These are phyloP conservation scores for Blastobotrys serpentis DNA, from an alignment of 1,139 yeast species.

Conservation along the genomic window DNA sequence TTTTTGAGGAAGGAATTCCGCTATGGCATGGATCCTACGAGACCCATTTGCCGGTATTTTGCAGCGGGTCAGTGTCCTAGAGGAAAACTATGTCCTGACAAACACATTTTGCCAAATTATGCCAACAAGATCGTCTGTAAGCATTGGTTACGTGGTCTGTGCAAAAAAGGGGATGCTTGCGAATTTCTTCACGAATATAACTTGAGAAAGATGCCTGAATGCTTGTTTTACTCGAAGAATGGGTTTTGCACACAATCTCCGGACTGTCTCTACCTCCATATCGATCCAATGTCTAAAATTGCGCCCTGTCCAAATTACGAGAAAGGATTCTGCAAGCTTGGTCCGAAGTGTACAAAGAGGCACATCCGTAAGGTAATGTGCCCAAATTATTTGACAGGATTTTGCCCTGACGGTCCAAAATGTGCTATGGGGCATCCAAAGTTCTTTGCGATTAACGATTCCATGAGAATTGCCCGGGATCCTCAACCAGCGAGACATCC, in stretches of 20 bases:
- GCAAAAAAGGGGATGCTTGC: slow-evolving; percentile 95
- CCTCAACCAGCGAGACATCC: slow-evolving; percentile 23
- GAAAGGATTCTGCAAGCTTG: slow-evolving; percentile 89
- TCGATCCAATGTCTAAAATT: slow-evolving; percentile 83
- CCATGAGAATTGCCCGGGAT: slow-evolving; percentile 41
- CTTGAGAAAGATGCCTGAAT: slow-evolving; percentile 94
- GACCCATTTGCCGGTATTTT: slow-evolving; percentile 83
- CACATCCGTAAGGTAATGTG: slow-evolving; percentile 80
- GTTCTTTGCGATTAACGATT: slow-evolving; percentile 40
- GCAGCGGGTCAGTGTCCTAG: slow-evolving; percentile 79
- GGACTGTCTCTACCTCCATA: slow-evolving; percentile 89
- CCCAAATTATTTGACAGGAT: slow-evolving; percentile 83
- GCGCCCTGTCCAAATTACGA: slow-evolving; percentile 85
- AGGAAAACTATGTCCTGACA: slow-evolving; percentile 81
- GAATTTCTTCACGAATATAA: slow-evolving; percentile 96
- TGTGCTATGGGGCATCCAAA: slow-evolving; percentile 47
- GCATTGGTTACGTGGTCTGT: slow-evolving; percentile 96
- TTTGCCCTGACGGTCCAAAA: slow-evolving; percentile 67
- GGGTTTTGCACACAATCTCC: slow-evolving; percentile 94
- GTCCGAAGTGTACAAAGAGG: slow-evolving; percentile 80
- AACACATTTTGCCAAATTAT: slow-evolving; percentile 81
- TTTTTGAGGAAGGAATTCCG: slow-evolving; percentile 77
- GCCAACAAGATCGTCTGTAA: slow-evolving; percentile 89
- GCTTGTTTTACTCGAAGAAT: slow-evolving; percentile 80
- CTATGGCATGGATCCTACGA: slow-evolving; percentile 82